Conservation (phyloP, 2,329 filamentous ascomycete genomes). For the Corinectria fuckeliana region DNA sequence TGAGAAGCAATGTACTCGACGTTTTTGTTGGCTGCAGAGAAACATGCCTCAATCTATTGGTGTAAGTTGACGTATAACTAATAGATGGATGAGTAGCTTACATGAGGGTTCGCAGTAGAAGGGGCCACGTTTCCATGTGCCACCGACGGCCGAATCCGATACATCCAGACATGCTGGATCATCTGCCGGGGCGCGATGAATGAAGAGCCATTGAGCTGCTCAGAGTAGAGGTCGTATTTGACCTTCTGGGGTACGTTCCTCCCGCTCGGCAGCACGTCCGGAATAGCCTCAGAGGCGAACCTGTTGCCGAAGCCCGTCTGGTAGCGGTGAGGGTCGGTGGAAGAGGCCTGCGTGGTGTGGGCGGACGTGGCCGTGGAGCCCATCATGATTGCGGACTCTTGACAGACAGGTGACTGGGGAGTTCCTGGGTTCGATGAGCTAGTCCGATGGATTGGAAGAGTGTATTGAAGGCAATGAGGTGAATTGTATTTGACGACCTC, state of each 20-base stretch:
- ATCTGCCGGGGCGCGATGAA: conserved; percentile 41
- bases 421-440: conserved; percentile 11
- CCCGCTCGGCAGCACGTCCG: conserved; percentile 51
- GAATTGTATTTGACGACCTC: conserved; percentile 2
- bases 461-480: neutral
- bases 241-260: conserved; percentile 54
- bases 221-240: conserved; percentile 50
- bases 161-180: conserved; percentile 45
- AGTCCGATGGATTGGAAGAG: neutral
- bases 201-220: conserved; percentile 54
- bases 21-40: conserved; percentile 53
- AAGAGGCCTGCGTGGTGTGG: conserved; percentile 31
- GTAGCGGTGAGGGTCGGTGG: conserved; percentile 56
- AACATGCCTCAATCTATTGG: conserved; percentile 47
- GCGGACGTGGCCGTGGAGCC: conserved; percentile 29
- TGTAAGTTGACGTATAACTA: conserved; percentile 16
- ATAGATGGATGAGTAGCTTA: neutral
- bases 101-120: conserved; percentile 5
- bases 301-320: conserved; percentile 63
- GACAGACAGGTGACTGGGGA: conserved; percentile 2
- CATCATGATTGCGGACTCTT: conserved; percentile 10
- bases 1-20: conserved; percentile 54
- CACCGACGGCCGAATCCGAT: conserved; percentile 43
- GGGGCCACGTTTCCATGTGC: conserved; percentile 31
- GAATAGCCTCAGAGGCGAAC: conserved; percentile 54